Conservation (phyloP, 768 basidiomycete species). For the Phaffia tasmanica region DNA sequence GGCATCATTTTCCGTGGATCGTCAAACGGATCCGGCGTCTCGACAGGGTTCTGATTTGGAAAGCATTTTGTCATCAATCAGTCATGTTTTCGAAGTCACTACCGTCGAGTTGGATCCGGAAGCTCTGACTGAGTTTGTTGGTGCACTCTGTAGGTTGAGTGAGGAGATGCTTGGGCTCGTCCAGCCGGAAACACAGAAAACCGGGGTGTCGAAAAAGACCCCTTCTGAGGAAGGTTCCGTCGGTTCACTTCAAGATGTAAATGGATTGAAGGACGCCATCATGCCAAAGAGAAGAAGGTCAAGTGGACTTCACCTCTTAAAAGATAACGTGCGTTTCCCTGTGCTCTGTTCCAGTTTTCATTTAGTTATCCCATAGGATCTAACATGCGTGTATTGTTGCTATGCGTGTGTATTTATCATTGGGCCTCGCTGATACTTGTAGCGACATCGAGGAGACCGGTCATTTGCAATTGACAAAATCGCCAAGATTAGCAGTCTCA, state of each 20-base stretch:
- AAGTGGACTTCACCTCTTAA: conserved; percentile 77
- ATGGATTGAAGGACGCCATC: background rate
- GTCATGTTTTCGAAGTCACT: conserved; percentile 73
- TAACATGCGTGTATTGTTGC: too few relatives aligned
- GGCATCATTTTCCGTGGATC: conserved; percentile 4
- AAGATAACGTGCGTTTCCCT: conserved; percentile 53
- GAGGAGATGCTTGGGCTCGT: conserved; percentile 68
- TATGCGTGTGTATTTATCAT: background rate
- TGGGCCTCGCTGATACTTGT: background rate
- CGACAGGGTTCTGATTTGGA: conserved; percentile 65
- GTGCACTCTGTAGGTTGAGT: conserved; percentile 74
- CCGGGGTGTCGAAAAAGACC: conserved; percentile 27
- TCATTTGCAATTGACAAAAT: conserved; percentile 79
- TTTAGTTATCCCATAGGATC: background rate
- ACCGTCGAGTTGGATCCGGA: conserved; percentile 63
- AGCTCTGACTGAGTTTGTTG: conserved; percentile 66
- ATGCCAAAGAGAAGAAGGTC: conserved; percentile 47
- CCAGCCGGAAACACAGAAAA: conserved; percentile 4
- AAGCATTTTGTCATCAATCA: conserved; percentile 59
- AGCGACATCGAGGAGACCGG: conserved; percentile 47
- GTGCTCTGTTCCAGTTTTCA: background rate
- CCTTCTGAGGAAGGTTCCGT: background rate
- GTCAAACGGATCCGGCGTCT: conserved; percentile 34
- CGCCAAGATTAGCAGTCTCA: conserved; percentile 64
- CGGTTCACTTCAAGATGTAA: conserved; percentile 6